Evolutionary conservation across 768 basidiomycete genomes (phyloP).

Genomic region (Psilocybe cyanescens): DNA sequence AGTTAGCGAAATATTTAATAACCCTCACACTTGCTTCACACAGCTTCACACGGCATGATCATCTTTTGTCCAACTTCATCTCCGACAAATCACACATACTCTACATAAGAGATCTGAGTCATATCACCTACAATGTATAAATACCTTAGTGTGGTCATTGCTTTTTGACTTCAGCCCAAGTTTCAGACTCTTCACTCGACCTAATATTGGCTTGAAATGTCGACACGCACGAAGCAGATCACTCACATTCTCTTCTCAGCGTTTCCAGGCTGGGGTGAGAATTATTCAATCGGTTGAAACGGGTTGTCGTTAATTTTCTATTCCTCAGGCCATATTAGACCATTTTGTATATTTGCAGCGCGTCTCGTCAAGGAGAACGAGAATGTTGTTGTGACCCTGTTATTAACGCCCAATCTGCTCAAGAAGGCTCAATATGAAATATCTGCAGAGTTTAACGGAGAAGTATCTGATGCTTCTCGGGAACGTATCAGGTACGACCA

Average conservation of each 20-base stretch:
- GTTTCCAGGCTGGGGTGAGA: slow-evolving; percentile 1
- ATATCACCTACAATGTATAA: too few species aligned
- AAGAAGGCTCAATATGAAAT: slow-evolving; percentile 8
- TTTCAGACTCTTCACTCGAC: too few species aligned
- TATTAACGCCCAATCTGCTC: background rate
- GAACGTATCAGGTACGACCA: slow-evolving; percentile 2
- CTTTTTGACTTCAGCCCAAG: too few species aligned
- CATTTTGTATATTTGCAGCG: slow-evolving; percentile 9
- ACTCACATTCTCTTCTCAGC: background rate
- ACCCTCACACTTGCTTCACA: too few species aligned
- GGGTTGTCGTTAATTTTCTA: background rate
- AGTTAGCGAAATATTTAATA: too few species aligned
- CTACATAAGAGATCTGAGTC: too few species aligned
- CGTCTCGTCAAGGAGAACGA: slow-evolving; percentile 9
- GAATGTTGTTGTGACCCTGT: background rate
- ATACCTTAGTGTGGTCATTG: too few species aligned
- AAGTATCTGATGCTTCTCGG: background rate
- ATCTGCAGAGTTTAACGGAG: background rate
- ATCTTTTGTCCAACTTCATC: too few species aligned
- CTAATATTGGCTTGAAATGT: background rate
- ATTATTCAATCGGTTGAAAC: background rate
- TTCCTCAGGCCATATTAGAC: slow-evolving; percentile 3
- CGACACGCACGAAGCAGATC: background rate
- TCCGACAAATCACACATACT: too few species aligned
- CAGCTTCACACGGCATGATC: too few species aligned